phyloP scores from a whole-genome alignment of 257 asterid species.

The Salvia rosmarinus region DNA sequence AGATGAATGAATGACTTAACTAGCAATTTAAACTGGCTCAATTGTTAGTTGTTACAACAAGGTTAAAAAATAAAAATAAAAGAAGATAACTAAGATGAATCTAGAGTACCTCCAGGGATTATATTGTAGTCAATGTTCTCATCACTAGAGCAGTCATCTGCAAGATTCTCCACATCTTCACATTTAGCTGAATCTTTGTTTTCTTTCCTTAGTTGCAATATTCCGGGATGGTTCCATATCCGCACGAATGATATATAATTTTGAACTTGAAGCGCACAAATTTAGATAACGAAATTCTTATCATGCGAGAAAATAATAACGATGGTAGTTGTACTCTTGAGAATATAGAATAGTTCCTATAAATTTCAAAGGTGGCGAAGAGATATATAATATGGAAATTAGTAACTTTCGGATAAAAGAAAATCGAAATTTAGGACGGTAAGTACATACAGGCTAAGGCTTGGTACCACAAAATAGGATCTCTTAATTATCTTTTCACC shows the following conservation, averaged over 20 bases:
- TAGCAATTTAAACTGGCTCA: too few species aligned
- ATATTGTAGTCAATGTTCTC: slow-evolving; percentile 70
- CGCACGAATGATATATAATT: slow-evolving; percentile 19
- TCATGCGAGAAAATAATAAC: neutral
- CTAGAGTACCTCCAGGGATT: slow-evolving; percentile 69
- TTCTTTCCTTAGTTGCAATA: slow-evolving; percentile 77
- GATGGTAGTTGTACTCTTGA: neutral
- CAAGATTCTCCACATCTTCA: slow-evolving; percentile 64
- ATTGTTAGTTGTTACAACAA: too few species aligned
- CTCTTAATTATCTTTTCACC: slow-evolving; percentile 50
- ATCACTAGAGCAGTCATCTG: slow-evolving; percentile 77
- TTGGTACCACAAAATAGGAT: slow-evolving; percentile 86
- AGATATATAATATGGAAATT: too few species aligned
- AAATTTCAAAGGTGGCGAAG: too few species aligned
- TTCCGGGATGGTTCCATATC: slow-evolving; percentile 99
- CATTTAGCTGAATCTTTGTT: slow-evolving; percentile 57
- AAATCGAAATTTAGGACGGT: too few species aligned
- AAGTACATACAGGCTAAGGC: slow-evolving; percentile 76
- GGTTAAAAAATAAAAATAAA: neutral
- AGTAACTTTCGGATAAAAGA: too few species aligned
- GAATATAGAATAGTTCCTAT: too few species aligned
- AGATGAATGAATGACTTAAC: too few species aligned
- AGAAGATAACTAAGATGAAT: neutral
- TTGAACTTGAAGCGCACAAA: too few species aligned
- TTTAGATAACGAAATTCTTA: too few species aligned